phyloP scores from a whole-genome alignment of 2,329 filamentous ascomycete genomes.

The Balansia obtecta region DNA sequence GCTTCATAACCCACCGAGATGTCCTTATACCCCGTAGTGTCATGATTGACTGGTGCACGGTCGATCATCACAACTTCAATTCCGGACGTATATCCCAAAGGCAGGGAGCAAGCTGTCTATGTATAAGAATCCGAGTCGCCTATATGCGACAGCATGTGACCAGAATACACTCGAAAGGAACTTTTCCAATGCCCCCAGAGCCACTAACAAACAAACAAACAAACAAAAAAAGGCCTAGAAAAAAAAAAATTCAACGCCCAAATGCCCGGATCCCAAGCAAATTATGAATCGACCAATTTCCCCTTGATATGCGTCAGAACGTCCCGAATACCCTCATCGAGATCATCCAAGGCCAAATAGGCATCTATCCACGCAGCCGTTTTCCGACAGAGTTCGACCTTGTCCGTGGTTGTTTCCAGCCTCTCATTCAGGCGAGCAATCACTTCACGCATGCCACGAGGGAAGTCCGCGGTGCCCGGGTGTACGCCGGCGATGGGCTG shows the following conservation, averaged over 20 bases:
- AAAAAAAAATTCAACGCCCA: background rate
- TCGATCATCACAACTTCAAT: no score
- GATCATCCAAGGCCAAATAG: constrained; percentile 33
- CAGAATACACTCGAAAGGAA: no score
- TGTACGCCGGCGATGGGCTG: constrained; percentile 56
- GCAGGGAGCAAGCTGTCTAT: no score
- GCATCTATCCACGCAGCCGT: constrained; percentile 40
- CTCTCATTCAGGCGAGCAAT: constrained; percentile 48
- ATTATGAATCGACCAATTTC: constrained; percentile 13
- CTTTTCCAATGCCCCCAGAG: no score
- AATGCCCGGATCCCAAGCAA: background rate
- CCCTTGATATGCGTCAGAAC: constrained; percentile 42
- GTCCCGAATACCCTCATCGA: constrained; percentile 43
- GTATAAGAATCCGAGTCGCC: no score
- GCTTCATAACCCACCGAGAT: no score
- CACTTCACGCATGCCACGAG: constrained; percentile 53
- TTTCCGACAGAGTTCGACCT: constrained; percentile 32
- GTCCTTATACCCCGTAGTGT: no score
- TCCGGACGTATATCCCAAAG: no score
- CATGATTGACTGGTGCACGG: no score
- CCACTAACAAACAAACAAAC: background rate
- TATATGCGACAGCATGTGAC: no score
- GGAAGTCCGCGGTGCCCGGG: constrained; percentile 55
- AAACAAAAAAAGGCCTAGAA: background rate
- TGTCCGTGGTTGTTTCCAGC: constrained; percentile 32